Conservation (phyloP, 2,329 filamentous ascomycete species). For the Fusarium redolens region DNA sequence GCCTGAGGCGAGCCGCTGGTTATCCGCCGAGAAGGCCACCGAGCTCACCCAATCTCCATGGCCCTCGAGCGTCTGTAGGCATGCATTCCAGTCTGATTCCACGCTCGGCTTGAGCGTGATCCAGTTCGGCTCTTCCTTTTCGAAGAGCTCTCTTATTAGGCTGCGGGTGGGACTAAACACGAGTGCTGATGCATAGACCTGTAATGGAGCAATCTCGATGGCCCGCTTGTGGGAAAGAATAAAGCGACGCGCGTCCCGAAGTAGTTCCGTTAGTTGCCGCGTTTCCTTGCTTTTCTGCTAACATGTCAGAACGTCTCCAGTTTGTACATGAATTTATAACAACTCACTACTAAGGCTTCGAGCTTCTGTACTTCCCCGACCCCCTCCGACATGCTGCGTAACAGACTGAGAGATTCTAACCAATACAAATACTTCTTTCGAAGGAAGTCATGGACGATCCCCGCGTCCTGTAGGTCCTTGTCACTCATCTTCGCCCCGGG, state of each 20-base stretch:
- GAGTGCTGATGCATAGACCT: background rate
- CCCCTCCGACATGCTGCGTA: rapidly evolving
- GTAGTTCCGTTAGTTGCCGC: rapidly evolving
- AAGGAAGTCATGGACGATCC: too few relatives aligned
- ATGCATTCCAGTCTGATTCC: background rate
- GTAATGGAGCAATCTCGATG: background rate
- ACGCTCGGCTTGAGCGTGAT: background rate
- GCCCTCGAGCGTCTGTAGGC: background rate
- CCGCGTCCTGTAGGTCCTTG: too few relatives aligned
- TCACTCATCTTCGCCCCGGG: too few relatives aligned
- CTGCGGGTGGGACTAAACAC: background rate
- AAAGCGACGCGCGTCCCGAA: background rate
- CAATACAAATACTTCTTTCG: background rate
- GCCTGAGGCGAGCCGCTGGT: background rate
- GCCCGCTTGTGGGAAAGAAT: background rate
- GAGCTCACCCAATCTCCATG: background rate
- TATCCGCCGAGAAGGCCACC: background rate
- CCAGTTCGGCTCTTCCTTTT: too few relatives aligned
- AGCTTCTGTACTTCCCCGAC: rapidly evolving
- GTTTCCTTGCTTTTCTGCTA: background rate
- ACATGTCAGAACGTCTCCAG: too few relatives aligned
- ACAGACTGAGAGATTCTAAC: background rate
- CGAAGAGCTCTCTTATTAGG: too few relatives aligned
- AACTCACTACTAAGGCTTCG: background rate
- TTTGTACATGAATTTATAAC: too few relatives aligned